phyloP scores from a whole-genome alignment of 2,329 filamentous ascomycete species.

The Colletotrichum aenigma region DNA sequence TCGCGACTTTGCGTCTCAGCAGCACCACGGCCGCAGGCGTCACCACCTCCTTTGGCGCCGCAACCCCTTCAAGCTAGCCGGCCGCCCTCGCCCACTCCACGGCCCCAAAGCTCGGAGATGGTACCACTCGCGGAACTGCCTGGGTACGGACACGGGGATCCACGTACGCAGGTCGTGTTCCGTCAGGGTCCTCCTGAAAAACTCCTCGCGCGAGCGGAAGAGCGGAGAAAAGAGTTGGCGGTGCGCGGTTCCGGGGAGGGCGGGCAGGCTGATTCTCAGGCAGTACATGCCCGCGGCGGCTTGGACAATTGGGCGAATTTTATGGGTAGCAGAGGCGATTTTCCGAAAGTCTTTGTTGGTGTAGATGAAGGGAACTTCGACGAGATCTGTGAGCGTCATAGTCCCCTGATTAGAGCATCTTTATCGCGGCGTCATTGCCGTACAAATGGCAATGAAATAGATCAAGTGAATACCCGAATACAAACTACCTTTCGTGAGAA shows the following conservation, averaged over 20 bases:
- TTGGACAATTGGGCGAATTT: not conserved
- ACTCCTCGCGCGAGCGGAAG: not conserved
- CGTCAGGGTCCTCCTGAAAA: not conserved
- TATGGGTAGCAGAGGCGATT: too few relatives aligned
- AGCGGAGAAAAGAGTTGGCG: not conserved
- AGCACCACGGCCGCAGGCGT: not conserved
- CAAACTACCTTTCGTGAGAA: not conserved
- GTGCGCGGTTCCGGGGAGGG: not conserved
- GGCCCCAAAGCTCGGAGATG: not conserved
- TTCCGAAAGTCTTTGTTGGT: too few relatives aligned
- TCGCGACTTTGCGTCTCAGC: not conserved
- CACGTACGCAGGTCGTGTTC: not conserved
- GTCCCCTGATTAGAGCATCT: not conserved
- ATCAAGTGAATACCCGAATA: not conserved
- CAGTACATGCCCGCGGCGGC: not conserved
- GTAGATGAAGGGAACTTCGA: not conserved
- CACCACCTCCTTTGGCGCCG: not conserved
- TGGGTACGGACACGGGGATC: not conserved
- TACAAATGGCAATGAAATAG: not conserved
- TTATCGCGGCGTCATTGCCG: accelerated
- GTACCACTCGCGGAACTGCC: not conserved
- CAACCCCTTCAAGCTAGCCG: not conserved
- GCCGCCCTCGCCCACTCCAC: not conserved
- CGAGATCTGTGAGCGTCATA: not conserved
- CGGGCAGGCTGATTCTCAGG: not conserved